Base-by-base conservation (phyloP, 345 rosid species). In the Leavenworthia alabamica region DNA sequence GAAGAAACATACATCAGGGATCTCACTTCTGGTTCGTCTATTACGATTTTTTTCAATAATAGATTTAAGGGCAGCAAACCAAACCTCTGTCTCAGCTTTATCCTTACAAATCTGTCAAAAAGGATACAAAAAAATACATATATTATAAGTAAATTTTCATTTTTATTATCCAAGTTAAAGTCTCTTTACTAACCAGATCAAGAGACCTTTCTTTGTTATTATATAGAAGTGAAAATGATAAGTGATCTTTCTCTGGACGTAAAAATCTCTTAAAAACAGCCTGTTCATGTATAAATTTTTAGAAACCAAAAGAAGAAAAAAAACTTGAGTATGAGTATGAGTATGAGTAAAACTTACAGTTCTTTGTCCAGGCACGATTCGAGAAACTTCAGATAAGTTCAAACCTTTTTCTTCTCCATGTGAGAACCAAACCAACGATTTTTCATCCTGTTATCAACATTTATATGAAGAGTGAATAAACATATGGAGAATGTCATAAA, bases 211-310 rank as follows among this genome's bases (percentile, higher is more conserved):
- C 97, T 42, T 84, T 75, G 73, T 89, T 86, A 37, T 85, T 87
- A 68, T 93, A 93, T 54, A 93, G 10, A 70, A 93, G 99, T 23
- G 97, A 93, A 79, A 93, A 93, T 23, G 97, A 93, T 65, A 89
- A 77, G 68, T 89, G 88, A 60, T 87, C 99, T 59, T 89, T 89
- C 75, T 93, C 99, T 11, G 96, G 94, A 39, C 94, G 96, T 72
- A 89, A 72, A 75, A 66, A 89, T 80, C 99, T 89, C 76, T 79
- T 82, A 59, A 93, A 93, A 49, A 93, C 97, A 69, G 96, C 84
- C 97, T 86, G 78, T 49, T 48, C 57, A 67, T 28, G 56, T 1
- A 48, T 19, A 49, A 52, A 12, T 44, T n/a, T 17, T 67, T 33
- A 53, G 36, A 60, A 22, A 52, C 17, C 13, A 39, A 11, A 20